Conservation (phyloP, 192 early-diverging fungal species). For the Jimgerdemannia lactiflua region DNA sequence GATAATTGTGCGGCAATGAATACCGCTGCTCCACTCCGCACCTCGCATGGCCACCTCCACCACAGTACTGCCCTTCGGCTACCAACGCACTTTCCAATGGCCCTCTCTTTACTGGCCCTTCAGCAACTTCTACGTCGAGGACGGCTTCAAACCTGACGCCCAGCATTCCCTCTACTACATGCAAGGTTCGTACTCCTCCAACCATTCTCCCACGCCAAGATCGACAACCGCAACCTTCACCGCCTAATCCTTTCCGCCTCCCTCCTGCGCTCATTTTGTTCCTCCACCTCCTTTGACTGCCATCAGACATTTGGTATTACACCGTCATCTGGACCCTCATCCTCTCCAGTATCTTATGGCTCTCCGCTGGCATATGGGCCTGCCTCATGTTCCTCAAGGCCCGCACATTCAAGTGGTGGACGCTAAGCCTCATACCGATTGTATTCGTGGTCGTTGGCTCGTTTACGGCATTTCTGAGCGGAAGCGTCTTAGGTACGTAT, state of each 20-base stretch:
- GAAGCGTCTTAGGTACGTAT: conserved; percentile 43
- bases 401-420: conserved; percentile 26
- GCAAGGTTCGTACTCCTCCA: conserved; percentile 21
- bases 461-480: conserved; percentile 36
- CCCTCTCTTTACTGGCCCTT: conserved; percentile 57
- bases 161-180: conserved; percentile 42
- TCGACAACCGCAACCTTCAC: too few relatives aligned
- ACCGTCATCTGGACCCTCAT: conserved; percentile 63
- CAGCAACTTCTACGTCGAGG: conserved; percentile 27
- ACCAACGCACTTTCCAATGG: conserved; percentile 37
- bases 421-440: conserved; percentile 22
- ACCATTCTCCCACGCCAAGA: too few relatives aligned
- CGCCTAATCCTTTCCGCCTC: background rate
- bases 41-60: too few relatives aligned
- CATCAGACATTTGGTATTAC: conserved; percentile 56
- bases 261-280: background rate
- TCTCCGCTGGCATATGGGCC: conserved; percentile 50
- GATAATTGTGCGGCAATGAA: too few relatives aligned
- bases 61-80: conserved; percentile 37
- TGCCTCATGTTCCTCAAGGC: conserved; percentile 36
- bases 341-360: conserved; percentile 54
- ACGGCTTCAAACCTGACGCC: conserved; percentile 30
- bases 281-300: too few relatives aligned
- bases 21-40: too few relatives aligned
- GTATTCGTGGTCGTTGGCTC: conserved; percentile 36